Conservation (phyloP, 1,284 basidiomycete genomes). For the Papiliotrema laurentii region DNA sequence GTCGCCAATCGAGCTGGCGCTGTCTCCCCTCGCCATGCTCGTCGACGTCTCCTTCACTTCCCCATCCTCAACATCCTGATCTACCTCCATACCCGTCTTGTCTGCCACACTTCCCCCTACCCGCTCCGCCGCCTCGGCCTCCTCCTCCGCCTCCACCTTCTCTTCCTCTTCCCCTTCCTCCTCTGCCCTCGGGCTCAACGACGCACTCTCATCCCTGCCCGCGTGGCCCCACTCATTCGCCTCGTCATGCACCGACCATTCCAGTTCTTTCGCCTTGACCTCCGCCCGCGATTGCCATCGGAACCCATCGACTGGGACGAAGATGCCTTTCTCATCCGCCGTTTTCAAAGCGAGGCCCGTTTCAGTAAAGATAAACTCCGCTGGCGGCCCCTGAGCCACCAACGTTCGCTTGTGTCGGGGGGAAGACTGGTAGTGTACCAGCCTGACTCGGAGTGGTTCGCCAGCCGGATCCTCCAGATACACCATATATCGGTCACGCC, state of each 20-base stretch:
- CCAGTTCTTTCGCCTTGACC: background rate
- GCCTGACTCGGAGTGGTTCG: background rate
- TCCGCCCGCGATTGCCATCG: background rate
- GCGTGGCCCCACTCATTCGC: background rate
- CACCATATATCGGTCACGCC: background rate
- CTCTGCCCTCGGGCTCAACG: background rate
- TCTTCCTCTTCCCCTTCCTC: background rate
- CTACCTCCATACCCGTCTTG: background rate
- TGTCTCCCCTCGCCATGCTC: no score
- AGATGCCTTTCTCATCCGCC: constrained; percentile 2
- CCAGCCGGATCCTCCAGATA: background rate
- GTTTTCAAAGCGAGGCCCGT: constrained; percentile 3
- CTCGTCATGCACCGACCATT: background rate
- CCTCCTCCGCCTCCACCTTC: background rate
- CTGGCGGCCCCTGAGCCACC: no score
- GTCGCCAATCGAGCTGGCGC: no score
- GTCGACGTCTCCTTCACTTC: background rate
- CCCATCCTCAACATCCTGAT: background rate
- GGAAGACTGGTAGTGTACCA: background rate
- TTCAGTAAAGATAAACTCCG: background rate
- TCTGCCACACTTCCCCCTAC: background rate
- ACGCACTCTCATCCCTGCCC: background rate
- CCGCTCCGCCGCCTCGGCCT: background rate
- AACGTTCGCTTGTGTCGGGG: background rate
- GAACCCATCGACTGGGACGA: constrained; percentile 1